These are phyloP conservation scores for Mediolabrus comicus DNA, from an alignment of 108 stramenopile species.

Conservation along the genomic window DNA sequence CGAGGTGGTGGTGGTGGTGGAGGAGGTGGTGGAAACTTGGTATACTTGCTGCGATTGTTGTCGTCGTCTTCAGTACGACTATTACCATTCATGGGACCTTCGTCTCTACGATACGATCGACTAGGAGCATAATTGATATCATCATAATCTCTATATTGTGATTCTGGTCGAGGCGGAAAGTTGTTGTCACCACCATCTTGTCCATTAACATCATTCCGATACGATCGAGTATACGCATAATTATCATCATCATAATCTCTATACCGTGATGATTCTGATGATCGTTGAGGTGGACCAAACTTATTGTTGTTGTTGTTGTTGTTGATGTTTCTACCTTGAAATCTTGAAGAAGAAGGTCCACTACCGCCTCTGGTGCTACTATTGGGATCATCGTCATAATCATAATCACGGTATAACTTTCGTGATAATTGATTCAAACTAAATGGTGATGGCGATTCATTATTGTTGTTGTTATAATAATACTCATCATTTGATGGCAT, in stretches of 20 bases:
- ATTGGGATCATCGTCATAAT: not conserved
- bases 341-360: no score
- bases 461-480: no score
- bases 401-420: not conserved
- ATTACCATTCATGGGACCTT: not conserved
- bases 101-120: not conserved
- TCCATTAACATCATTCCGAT: not conserved
- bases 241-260: not conserved
- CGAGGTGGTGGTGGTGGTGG: not conserved
- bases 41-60: not conserved
- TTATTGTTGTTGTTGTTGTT: not conserved
- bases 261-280: not conserved
- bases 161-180: not conserved
- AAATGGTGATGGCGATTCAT: no score
- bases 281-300: no score
- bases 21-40: not conserved
- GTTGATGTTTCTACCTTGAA: not conserved
- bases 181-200: not conserved
- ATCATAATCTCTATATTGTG: conserved; percentile 1
- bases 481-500: no score
- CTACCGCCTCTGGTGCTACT: not conserved
- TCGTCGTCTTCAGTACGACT: not conserved
- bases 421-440: no score
- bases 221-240: not conserved
- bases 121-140: not conserved